Percentiles rank a stretch among this genome's conserved stretches.
Conservation (phyloP, 805 yeast species). For the Spathaspora sp. region DNA sequence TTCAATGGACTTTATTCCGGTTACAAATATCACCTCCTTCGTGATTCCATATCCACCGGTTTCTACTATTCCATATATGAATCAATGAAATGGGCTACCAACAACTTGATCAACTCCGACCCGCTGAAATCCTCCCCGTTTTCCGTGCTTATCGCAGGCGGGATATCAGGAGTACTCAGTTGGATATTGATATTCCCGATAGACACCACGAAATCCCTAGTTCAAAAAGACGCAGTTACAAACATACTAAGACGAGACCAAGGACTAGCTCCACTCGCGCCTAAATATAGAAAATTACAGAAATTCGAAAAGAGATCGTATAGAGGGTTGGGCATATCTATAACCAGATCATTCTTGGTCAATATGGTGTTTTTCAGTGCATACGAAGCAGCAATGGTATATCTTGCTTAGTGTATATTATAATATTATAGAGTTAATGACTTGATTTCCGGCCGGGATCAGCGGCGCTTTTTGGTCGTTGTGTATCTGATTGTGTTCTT, state of each 20-base stretch:
- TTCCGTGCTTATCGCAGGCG: slow-evolving; percentile 59
- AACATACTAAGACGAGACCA: slow-evolving; percentile 54
- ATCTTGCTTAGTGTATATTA: slow-evolving; percentile 32
- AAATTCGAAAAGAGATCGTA: slow-evolving; percentile 49
- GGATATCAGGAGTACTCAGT: slow-evolving; percentile 67
- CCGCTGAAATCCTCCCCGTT: slow-evolving; percentile 25
- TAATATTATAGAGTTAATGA: not conserved
- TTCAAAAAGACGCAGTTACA: slow-evolving; percentile 70
- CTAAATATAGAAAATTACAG: slow-evolving; percentile 24
- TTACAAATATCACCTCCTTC: slow-evolving; percentile 56
- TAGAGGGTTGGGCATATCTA: slow-evolving; percentile 74
- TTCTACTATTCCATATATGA: slow-evolving; percentile 75
- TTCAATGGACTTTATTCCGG: slow-evolving; percentile 69
- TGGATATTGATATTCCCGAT: slow-evolving; percentile 78
- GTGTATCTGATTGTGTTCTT: not conserved
- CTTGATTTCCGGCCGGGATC: slow-evolving; percentile 6
- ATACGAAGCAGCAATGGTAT: slow-evolving; percentile 65
- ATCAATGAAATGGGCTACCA: slow-evolving; percentile 55
- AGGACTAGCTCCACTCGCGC: slow-evolving; percentile 42
- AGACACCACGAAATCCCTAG: slow-evolving; percentile 74
- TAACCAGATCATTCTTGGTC: slow-evolving; percentile 65
- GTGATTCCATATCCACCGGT: slow-evolving; percentile 73
- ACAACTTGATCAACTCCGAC: slow-evolving; percentile 22
- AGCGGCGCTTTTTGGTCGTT: slow-evolving; percentile 3
- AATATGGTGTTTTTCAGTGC: slow-evolving; percentile 74